Evolutionary conservation across 2,329 filamentous ascomycete genomes (phyloP).

Genomic region (Xylaria sp.): DNA sequence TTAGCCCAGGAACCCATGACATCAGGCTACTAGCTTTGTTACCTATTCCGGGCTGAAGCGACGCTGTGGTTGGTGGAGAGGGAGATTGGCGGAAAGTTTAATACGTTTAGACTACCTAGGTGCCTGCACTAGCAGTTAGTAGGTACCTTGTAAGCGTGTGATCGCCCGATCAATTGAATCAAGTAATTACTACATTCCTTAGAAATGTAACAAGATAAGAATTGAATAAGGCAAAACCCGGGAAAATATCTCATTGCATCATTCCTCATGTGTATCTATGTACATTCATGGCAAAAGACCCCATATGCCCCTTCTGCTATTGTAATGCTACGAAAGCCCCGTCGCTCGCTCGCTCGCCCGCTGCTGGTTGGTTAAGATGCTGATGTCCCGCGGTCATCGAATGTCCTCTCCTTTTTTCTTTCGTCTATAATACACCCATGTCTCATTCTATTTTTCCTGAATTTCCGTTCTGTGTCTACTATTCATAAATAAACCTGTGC

Average conservation of each 20-base stretch:
- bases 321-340: background rate
- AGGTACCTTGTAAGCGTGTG: background rate
- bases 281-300: background rate
- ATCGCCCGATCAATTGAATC: too few species aligned
- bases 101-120: too few species aligned
- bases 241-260: constrained; percentile 12
- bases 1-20: constrained; percentile 12
- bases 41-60: constrained; percentile 32
- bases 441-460: background rate
- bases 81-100: background rate
- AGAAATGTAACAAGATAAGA: background rate
- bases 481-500: background rate
- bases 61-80: constrained; percentile 28
- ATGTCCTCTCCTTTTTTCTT: background rate
- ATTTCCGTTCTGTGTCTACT: background rate
- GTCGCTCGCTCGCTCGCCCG: background rate
- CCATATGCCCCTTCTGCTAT: background rate
- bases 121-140: too few species aligned
- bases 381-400: background rate
- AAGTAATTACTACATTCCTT: too few species aligned
- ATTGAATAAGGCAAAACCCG: background rate
- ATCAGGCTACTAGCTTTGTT: constrained; percentile 26
- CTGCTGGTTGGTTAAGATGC: background rate
- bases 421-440: constrained; percentile 16
- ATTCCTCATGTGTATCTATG: constrained; percentile 18